phyloP scores from a whole-genome alignment of 306 rosid genomes.

The Trichosanthes cucumerina region DNA sequence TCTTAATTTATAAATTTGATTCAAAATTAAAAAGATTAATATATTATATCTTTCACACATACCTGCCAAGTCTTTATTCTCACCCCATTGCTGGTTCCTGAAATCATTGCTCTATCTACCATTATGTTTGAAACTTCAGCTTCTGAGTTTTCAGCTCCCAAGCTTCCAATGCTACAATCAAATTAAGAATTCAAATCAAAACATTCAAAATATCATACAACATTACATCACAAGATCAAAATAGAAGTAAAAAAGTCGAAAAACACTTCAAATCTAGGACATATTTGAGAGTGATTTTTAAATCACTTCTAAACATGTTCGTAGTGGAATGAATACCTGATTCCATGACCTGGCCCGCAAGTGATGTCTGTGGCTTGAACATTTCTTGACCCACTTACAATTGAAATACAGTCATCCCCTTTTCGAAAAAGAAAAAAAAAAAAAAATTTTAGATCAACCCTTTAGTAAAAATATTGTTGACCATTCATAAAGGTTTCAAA shows the following conservation, averaged over 20 bases:
- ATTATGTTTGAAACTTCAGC: slow-evolving; percentile 55
- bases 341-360: slow-evolving; percentile 97
- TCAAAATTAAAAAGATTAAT: not conserved
- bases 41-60: not conserved
- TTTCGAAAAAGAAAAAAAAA: not conserved
- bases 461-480: not conserved
- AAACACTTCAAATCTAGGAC: not conserved
- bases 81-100: slow-evolving; percentile 71
- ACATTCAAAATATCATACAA: not conserved
- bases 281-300: no score
- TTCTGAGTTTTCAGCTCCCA: slow-evolving; percentile 48
- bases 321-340: slow-evolving; percentile 34
- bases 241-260: not conserved
- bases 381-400: slow-evolving; percentile 65
- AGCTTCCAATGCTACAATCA: slow-evolving; percentile 67
- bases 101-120: slow-evolving; percentile 38
- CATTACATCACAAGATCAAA: not conserved
- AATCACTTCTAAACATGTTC: no score
- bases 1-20: not conserved
- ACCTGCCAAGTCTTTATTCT: slow-evolving; percentile 97
- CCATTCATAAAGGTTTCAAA: no score
- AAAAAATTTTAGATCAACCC: not conserved
- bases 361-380: slow-evolving; percentile 35
- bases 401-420: slow-evolving; percentile 94
- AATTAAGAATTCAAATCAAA: not conserved